phyloP scores from a whole-genome alignment of 306 rosid genomes.

The Malus fusca region DNA sequence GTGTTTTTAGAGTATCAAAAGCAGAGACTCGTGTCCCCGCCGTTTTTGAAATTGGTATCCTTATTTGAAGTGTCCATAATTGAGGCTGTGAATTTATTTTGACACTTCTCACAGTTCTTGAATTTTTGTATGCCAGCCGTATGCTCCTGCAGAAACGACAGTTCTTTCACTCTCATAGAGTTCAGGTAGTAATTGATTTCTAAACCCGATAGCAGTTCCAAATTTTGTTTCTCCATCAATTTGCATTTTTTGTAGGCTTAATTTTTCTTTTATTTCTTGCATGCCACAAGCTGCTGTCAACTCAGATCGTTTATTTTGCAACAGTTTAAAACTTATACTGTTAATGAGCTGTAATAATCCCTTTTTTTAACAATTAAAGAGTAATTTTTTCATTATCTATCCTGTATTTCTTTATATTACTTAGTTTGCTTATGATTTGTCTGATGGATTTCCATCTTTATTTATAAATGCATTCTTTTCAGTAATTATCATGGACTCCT shows the following conservation, averaged over 20 bases:
- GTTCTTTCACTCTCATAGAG: conserved; percentile 97
- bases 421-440: not conserved
- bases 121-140: conserved; percentile 51
- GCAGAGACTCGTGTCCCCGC: not conserved
- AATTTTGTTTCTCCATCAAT: conserved; percentile 10
- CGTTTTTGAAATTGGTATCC: not conserved
- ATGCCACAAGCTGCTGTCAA: not conserved
- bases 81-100: conserved; percentile 19
- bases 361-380: not conserved
- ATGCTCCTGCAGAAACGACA: conserved; percentile 89
- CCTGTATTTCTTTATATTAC: not conserved
- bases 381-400: not conserved
- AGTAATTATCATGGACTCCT: not conserved
- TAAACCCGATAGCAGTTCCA: conserved; percentile 6
- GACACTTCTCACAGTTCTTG: not conserved
- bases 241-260: conserved; percentile 4
- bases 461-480: not conserved
- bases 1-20: not conserved
- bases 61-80: not conserved
- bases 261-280: not conserved
- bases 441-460: not conserved
- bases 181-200: conserved; percentile 62
- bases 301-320: not conserved
- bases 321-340: not conserved
- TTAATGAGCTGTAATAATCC: not conserved